Evolutionary conservation across 1,284 basidiomycete genomes (phyloP).

Genomic region (Prillingera fragicola): DNA sequence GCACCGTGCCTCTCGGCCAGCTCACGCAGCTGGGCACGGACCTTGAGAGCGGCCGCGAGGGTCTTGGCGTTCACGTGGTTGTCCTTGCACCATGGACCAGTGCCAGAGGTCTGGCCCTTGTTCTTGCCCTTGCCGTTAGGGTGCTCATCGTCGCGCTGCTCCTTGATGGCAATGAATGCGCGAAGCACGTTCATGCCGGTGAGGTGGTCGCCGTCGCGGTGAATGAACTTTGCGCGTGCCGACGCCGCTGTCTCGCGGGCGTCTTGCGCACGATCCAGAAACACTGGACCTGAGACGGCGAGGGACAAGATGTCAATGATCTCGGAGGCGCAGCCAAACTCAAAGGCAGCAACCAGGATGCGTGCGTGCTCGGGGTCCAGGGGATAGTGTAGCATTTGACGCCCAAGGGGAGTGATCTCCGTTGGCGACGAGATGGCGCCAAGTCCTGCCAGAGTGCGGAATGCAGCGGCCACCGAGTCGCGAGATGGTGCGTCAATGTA

Average conservation of each 20-base stretch:
- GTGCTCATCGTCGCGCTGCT: constrained; percentile 47
- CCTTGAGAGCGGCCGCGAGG: constrained; percentile 73
- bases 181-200: constrained; percentile 78
- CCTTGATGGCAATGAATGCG: constrained; percentile 58
- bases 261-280: constrained; percentile 54
- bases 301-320: constrained; percentile 74
- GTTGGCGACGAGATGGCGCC: constrained; percentile 64
- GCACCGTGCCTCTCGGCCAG: constrained; percentile 61
- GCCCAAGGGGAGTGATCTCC: constrained; percentile 63
- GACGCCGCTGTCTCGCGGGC: constrained; percentile 65
- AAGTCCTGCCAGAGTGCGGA: constrained; percentile 68
- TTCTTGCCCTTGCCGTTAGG: constrained; percentile 1
- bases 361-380: constrained; percentile 76
- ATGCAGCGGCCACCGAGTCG: constrained; percentile 61
- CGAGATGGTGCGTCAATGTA: constrained; percentile 77
- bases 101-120: constrained; percentile 28
- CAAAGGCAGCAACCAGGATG: constrained; percentile 66
- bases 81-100: constrained; percentile 71
- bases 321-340: constrained; percentile 64
- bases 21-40: constrained; percentile 70
- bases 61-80: constrained; percentile 82
- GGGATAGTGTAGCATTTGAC: constrained; percentile 74
- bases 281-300: constrained; percentile 63
- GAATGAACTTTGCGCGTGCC: constrained; percentile 70
- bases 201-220: constrained; percentile 82